A percentile compares a stretch with the other conserved stretches of the same genome.
Evolutionary conservation across 805 yeast genomes (phyloP).

Genomic region (Candida verbasci): DNA sequence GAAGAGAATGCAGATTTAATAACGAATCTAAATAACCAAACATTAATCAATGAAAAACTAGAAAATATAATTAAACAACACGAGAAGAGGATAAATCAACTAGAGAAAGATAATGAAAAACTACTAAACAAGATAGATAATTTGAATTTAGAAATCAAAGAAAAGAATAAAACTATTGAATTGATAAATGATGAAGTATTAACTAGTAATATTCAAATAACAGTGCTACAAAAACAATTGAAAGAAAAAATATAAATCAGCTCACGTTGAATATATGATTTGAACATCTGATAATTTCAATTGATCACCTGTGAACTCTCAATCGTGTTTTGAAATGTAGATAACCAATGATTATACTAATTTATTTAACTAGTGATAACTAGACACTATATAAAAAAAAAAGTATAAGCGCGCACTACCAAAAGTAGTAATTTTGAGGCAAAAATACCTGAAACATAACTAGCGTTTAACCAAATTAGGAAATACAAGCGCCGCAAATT

Average conservation of each 20-base stretch:
- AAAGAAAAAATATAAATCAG: not conserved
- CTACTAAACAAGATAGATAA: constrained; percentile 18
- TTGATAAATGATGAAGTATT: constrained; percentile 65
- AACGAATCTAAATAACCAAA: constrained; percentile 19
- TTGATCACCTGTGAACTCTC: no score
- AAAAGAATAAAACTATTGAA: constrained; percentile 55
- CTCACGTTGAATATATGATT: no score
- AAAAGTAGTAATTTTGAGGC: no score
- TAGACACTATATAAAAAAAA: no score
- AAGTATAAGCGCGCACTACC: no score
- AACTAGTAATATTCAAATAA: constrained; percentile 54
- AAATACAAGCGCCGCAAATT: no score
- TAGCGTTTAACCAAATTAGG: no score
- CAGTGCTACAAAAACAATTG: constrained; percentile 27
- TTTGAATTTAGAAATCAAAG: constrained; percentile 26
- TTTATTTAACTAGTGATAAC: no score
- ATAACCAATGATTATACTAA: no score
- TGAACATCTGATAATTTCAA: no score
- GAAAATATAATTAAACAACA: constrained; percentile 12
- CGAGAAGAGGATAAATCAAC: constrained; percentile 10
- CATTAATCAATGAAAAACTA: constrained; percentile 21
- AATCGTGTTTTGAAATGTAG: no score
- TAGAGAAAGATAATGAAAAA: constrained; percentile 14
- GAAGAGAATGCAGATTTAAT: constrained; percentile 20
- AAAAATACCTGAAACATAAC: no score